Percentiles rank a stretch among this genome's conserved stretches.
Evolutionary conservation across 2,329 filamentous ascomycete species (phyloP).

Genomic region (Talaromyces pinophilus): DNA sequence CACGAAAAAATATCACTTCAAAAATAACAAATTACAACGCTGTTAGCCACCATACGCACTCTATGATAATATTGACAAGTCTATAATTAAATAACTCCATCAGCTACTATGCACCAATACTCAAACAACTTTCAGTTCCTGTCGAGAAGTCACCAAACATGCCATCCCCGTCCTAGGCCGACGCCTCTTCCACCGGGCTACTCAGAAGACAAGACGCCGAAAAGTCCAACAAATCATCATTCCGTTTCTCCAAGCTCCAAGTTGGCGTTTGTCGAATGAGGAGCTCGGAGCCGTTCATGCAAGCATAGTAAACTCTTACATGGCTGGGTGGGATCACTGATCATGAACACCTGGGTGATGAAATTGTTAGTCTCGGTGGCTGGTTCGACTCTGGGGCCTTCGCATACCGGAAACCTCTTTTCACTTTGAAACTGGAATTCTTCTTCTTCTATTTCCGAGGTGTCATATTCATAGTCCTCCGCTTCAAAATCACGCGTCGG

Average conservation of each 20-base stretch:
- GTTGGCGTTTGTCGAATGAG: not conserved
- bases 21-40: not conserved
- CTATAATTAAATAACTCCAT: not conserved
- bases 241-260: not conserved
- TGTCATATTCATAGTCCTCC: too few species aligned
- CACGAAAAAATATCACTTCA: not conserved
- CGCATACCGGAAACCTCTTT: too few species aligned
- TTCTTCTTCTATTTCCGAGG: too few species aligned
- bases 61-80: not conserved
- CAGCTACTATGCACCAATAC: not conserved
- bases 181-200: not conserved
- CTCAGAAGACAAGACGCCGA: not conserved
- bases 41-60: not conserved
- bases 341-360: not conserved
- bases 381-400: too few species aligned
- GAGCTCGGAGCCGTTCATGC: not conserved
- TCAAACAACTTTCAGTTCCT: not conserved
- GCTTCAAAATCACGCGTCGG: too few species aligned
- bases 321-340: not conserved
- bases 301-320: not conserved
- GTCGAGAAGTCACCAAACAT: not conserved
- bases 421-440: too few species aligned
- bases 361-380: too few species aligned
- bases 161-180: not conserved
- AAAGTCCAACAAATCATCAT: not conserved